Conservation (phyloP, 768 basidiomycete genomes). For the Boletus vinaceobasis region DNA sequence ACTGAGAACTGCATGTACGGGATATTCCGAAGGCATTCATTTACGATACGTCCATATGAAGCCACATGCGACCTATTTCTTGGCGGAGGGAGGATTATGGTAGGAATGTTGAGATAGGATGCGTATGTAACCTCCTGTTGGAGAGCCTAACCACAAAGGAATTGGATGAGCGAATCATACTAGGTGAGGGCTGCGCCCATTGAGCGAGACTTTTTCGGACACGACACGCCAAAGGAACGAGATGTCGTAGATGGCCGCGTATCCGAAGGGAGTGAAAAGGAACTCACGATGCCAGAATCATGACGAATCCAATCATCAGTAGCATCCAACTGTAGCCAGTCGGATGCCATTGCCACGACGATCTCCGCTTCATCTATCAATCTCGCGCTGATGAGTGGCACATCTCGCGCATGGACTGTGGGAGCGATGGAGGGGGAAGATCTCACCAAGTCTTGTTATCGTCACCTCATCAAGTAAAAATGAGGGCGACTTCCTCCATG, state of each 20-base stretch:
- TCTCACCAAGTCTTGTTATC: constrained; percentile 72
- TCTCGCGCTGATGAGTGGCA: constrained; percentile 13
- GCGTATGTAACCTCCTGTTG: constrained; percentile 92
- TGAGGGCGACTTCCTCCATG: constrained; percentile 79
- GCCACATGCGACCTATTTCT: constrained; percentile 78
- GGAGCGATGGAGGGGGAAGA: constrained; percentile 10
- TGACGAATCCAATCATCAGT: constrained; percentile 91
- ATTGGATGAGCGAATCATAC: constrained; percentile 12
- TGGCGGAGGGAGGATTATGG: constrained; percentile 86
- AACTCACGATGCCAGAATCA: constrained; percentile 88
- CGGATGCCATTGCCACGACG: constrained; percentile 75
- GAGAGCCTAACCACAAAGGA: constrained; percentile 59
- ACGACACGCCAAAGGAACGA: constrained; percentile 13
- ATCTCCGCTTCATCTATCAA: constrained; percentile 68
- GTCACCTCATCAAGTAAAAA: constrained; percentile 86
- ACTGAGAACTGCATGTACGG: constrained; percentile 80
- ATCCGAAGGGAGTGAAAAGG: constrained; percentile 3
- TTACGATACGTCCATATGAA: constrained; percentile 91
- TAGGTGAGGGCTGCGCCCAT: constrained; percentile 17
- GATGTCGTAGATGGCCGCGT: constrained; percentile 3
- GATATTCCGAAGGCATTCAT: constrained; percentile 64
- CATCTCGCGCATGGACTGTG: constrained; percentile 10
- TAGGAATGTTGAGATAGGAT: constrained; percentile 83
- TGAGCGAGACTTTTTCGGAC: constrained; percentile 12
- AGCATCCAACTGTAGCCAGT: constrained; percentile 95